These are phyloP conservation scores for Ogataea minuta DNA, from an alignment of 805 yeast genomes.

Conservation along the genomic window DNA sequence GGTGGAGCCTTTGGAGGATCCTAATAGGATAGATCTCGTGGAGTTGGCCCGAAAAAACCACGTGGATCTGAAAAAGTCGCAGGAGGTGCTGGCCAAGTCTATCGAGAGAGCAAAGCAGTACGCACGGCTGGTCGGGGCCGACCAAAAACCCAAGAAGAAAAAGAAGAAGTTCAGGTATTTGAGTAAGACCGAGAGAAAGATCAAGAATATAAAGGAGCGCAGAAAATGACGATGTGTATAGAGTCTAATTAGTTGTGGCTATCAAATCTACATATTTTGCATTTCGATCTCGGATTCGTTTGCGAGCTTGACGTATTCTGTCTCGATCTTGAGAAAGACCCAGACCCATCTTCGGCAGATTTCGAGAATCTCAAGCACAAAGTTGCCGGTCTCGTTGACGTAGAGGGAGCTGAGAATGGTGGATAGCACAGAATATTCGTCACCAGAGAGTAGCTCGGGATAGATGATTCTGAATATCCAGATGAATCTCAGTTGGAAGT, in stretches of 20 bases:
- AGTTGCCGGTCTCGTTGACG: conserved; percentile 57
- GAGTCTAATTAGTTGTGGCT: conserved; percentile 5
- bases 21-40: conserved; percentile 37
- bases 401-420: conserved; percentile 27
- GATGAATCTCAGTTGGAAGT: conserved; percentile 65
- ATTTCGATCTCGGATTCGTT: conserved; percentile 24
- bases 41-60: conserved; percentile 58
- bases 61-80: conserved; percentile 68
- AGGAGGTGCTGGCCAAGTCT: conserved; percentile 69
- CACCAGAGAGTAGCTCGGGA: conserved; percentile 17
- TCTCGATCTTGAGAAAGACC: conserved; percentile 82
- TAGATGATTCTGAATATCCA: conserved; percentile 61
- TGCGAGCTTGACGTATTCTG: conserved; percentile 50
- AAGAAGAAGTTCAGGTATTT: conserved; percentile 88
- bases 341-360: conserved; percentile 84
- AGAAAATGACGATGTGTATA: conserved; percentile 4
- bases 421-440: conserved; percentile 14
- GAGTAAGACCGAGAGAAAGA: conserved; percentile 73
- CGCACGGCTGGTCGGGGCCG: conserved; percentile 63
- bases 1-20: conserved; percentile 55
- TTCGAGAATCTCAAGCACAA: conserved; percentile 70
- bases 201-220: conserved; percentile 43
- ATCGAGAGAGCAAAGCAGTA: conserved; percentile 79
- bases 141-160: conserved; percentile 42
- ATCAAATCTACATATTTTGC: conserved; percentile 14